Conservation (phyloP, 345 rosid genomes). For the Eucalyptus cloeziana region DNA sequence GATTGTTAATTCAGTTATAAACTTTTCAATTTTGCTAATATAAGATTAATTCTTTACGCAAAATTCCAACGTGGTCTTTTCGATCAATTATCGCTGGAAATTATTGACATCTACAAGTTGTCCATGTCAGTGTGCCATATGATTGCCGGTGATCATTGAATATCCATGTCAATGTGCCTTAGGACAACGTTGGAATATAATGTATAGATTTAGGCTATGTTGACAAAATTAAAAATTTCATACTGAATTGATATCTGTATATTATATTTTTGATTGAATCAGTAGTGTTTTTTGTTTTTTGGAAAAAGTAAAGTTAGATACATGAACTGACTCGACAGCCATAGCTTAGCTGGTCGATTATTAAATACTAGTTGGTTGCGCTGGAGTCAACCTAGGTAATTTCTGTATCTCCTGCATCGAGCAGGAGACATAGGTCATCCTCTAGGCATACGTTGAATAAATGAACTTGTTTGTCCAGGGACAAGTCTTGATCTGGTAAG, state of each 20-base stretch:
- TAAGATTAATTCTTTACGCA: fast-evolving
- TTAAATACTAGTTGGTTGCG: not conserved
- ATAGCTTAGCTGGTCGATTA: not conserved
- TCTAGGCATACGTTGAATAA: not conserved
- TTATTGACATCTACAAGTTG: too few species aligned
- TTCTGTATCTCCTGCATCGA: not conserved
- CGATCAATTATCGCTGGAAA: too few species aligned
- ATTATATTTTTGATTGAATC: not conserved
- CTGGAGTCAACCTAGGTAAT: not conserved
- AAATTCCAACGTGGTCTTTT: too few species aligned
- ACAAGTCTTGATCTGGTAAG: not conserved
- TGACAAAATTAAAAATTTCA: not conserved
- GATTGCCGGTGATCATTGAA: too few species aligned
- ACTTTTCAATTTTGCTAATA: fast-evolving
- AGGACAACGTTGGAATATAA: fast-evolving
- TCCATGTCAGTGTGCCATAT: not conserved
- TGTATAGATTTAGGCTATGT: fast-evolving
- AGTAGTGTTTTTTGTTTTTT: not conserved
- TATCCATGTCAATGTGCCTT: too few species aligned
- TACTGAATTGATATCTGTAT: fast-evolving
- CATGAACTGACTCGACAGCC: not conserved
- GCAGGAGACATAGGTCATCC: not conserved
- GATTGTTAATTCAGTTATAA: too few species aligned
- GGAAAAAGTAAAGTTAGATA: not conserved
- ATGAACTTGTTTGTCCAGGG: not conserved